Evolutionary conservation across 495 filamentous ascomycete genomes (phyloP), one percentile per base, ranked within the genome.

Genomic region (Lasiosphaeria miniovina): DNA sequence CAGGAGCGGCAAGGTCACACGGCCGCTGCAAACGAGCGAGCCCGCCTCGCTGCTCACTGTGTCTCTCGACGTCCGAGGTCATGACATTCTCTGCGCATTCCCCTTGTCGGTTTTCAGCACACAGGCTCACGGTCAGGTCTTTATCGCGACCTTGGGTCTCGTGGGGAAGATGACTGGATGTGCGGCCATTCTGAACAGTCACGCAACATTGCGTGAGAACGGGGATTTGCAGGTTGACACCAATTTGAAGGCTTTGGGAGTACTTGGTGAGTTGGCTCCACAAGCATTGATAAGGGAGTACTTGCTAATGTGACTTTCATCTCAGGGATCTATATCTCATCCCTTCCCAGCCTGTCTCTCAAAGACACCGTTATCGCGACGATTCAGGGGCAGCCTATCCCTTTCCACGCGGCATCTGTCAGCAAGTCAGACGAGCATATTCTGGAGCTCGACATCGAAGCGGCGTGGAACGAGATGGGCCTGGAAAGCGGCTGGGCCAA

Each of bases 121-220:
- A 6, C 68, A 75, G 36, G 69, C 69, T 11, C 68, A 65, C 8
- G 70, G 70, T 43, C 67, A 60, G 34, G 74, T 77, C 4, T 65
- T 65, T 58, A 62, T 90, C 11, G 88, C 88, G 1, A 83, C 88
- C n/a, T 71, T 98, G 3, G 94, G 94, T 9, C 75, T 98, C 4
- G 62, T 96, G 31, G 89, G 82, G 14, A 96, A 96, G 70, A 95
- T 98, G 87, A 91, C 91, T 3, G 94, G 91, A 7, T 85, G 86
- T 3, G 92, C 90, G 0, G 94, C 91, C 0, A 77, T 97, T 12
- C 66, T 88, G 2, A 74, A 70, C 8, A 86, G 77, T 11, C 77
- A 80, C n/a, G 80, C 85, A 12, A 78, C 75, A 32, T 65, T 85
- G 7, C 73, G 82, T 9, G 74, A 82, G 33, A 86, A 82, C 48